Base-by-base conservation (phyloP, 345 rosid genomes). In the Ceriops tagal region DNA sequence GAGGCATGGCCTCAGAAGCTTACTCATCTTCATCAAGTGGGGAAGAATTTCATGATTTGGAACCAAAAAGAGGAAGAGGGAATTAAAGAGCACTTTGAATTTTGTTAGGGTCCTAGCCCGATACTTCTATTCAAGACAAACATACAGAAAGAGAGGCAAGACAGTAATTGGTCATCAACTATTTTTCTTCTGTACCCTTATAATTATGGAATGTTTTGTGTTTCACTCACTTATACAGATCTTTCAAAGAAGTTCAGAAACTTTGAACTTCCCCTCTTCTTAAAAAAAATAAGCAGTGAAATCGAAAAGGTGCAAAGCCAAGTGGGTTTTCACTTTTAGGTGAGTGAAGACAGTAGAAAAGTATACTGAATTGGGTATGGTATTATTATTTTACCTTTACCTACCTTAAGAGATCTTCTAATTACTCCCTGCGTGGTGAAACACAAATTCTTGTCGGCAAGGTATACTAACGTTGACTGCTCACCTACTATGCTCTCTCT, bases 401-500 rank as follows among this genome's bases (percentile, higher is more conserved):
- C 61, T 13, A 63, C 52, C 60, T 64, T 55, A 34, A 70, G 66
- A 70, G 66, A 80, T 71, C 68, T 28, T 55, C 64, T 77, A 79
- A 80, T 81, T 69, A 80, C 77, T 74, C 62, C 64, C 60, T 79
- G 77, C 76, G 86, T 78, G 89, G 84, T 70, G 83, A 87, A 83
- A 79, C 84, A 80, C 73, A 84, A 77, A 65, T 79, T 77, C 79
- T 58, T 88, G 96, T 90, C 92, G 92, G 91, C 90, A 90, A 81
- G 74, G 58, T 56, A 64, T 61, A 55, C 63, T 32, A 68, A 77
- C 73, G 79, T 83, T 80, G 95, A 92, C 98, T 78, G 61, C 88
- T 87, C 90, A 92, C 89, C 95, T 79, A 81, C 81, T 65, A 71
- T 64, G 37, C 37, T 8, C 10, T 7, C 37, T 7, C 37, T 74